Evolutionary conservation across 768 basidiomycete genomes (phyloP).

Genomic region (Pisolithus marmoratus): DNA sequence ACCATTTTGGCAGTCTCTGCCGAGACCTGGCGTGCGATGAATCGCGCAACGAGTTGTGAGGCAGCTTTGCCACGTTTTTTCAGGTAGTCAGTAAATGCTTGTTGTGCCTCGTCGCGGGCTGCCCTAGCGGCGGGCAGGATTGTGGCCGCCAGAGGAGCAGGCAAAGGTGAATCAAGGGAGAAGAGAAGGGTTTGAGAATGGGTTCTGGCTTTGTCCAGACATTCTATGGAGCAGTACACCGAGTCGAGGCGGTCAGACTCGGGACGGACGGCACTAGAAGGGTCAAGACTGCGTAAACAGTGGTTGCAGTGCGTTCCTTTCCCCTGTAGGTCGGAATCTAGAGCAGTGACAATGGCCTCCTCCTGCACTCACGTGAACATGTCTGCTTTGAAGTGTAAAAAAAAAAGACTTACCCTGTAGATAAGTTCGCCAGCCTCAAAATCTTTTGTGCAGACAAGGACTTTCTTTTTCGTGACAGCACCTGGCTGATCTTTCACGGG

Average conservation of each 20-base stretch:
- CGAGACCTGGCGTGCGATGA: constrained; percentile 67
- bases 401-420: constrained; percentile 50
- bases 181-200: constrained; percentile 71
- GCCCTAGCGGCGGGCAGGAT: constrained; percentile 30
- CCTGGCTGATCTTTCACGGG: constrained; percentile 15
- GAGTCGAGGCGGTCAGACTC: constrained; percentile 49
- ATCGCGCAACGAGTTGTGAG: constrained; percentile 60
- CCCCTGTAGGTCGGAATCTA: constrained; percentile 67
- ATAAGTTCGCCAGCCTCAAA: constrained; percentile 68
- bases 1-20: constrained; percentile 57
- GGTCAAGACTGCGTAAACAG: constrained; percentile 58
- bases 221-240: constrained; percentile 70
- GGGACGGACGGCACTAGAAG: constrained; percentile 38
- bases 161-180: constrained; percentile 57
- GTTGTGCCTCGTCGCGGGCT: constrained; percentile 54
- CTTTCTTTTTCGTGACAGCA: constrained; percentile 37
- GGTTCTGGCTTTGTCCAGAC: constrained; percentile 47
- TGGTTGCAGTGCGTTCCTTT: constrained; percentile 68
- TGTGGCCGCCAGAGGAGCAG: constrained; percentile 34
- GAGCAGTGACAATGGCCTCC: constrained; percentile 60
- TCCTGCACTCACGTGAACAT: constrained; percentile 44
- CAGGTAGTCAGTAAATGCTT: constrained; percentile 50
- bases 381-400: background rate
- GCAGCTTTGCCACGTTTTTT: constrained; percentile 41
- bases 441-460: constrained; percentile 61